Evolutionary conservation across 2,329 filamentous ascomycete species (phyloP), one percentile per base, ranked within the genome.

Genomic region (Diaporthe sp.): DNA sequence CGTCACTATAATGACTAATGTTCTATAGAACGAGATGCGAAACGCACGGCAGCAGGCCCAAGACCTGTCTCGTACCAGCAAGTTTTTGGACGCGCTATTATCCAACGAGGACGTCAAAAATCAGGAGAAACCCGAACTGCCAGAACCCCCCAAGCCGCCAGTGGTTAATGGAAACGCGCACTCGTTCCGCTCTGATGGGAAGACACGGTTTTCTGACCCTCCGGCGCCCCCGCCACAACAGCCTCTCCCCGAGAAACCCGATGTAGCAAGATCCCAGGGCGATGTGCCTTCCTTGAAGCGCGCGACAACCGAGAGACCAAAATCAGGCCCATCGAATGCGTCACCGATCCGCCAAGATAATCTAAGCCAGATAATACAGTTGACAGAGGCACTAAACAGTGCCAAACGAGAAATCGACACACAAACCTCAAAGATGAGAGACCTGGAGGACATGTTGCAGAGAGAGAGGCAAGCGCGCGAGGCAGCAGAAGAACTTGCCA

Each of bases 201-300:
- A 97, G 80, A 91, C 94, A 6, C 91, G 95, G 71, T 98, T 98
- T 82, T 97, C 95, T 1, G 96, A 98, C 75, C 96, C 96, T 69
- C 96, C 96, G 5, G 96, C 96, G 31, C 96, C 96, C 10, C 96
- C 96, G 37, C 96, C 96, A 39, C 95, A 98, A 79, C 96, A 98
- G 79, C 96, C 96, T 19, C 87, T 98, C 8, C 96, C 96, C 1
- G 96, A 98, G 82, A 98, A 98, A 83, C 96, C 96, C 0, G 95
- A 98, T 83, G 91, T 89, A 22, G 87, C 84, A 74, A 88, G 85
- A 79, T 76, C 79, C 10, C 84, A 82, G 58, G 84, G 86, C 44
- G 84, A 84, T 25, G 80, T 89, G 0, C 91, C 92, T 0, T 91
- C 94, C 0, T 84, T 98, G 42, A 95, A 94, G 81, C 91, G 95